These are phyloP conservation scores for Pneumocystis oryctolagi DNA, from an alignment of 1,139 yeast species.

Conservation along the genomic window DNA sequence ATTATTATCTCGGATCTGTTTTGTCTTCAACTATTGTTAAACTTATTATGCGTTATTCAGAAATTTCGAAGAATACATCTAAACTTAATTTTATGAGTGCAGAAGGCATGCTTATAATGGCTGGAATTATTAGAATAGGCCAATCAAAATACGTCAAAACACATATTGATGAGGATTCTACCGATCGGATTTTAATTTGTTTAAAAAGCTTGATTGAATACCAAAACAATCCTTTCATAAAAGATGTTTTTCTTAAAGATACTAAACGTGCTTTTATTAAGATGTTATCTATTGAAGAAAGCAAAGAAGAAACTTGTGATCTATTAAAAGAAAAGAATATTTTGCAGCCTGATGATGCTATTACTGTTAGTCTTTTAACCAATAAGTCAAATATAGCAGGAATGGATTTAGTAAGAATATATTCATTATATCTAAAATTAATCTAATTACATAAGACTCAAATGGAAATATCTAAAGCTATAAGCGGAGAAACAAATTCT, in stretches of 20 bases:
- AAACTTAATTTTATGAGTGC: slow-evolving; percentile 76
- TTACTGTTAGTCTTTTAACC: slow-evolving; percentile 70
- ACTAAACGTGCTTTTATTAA: slow-evolving; percentile 69
- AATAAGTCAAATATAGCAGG: slow-evolving; percentile 22
- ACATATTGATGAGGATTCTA: slow-evolving; percentile 86
- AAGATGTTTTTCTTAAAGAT: slow-evolving; percentile 69
- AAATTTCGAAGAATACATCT: slow-evolving; percentile 35
- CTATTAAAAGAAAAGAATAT: slow-evolving; percentile 55
- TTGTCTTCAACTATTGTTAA: slow-evolving; percentile 80
- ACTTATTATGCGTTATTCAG: slow-evolving; percentile 63
- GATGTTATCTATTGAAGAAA: slow-evolving; percentile 39
- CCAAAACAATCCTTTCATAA: slow-evolving; percentile 34
- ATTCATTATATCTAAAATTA: background rate
- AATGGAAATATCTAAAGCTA: slow-evolving; percentile 31
- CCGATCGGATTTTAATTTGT: slow-evolving; percentile 77
- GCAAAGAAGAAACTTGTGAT: slow-evolving; percentile 41
- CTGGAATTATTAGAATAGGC: slow-evolving; percentile 80
- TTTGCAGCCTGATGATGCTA: slow-evolving; percentile 69
- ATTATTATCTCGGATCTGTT: slow-evolving; percentile 80
- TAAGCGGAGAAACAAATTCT: slow-evolving; percentile 33
- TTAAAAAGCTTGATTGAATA: slow-evolving; percentile 64
- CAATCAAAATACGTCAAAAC: slow-evolving; percentile 61
- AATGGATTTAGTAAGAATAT: background rate
- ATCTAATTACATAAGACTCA: slow-evolving; percentile 21
- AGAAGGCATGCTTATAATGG: slow-evolving; percentile 85